phyloP scores from a whole-genome alignment of 441 rosid genomes.

The Croton laevigatus region DNA sequence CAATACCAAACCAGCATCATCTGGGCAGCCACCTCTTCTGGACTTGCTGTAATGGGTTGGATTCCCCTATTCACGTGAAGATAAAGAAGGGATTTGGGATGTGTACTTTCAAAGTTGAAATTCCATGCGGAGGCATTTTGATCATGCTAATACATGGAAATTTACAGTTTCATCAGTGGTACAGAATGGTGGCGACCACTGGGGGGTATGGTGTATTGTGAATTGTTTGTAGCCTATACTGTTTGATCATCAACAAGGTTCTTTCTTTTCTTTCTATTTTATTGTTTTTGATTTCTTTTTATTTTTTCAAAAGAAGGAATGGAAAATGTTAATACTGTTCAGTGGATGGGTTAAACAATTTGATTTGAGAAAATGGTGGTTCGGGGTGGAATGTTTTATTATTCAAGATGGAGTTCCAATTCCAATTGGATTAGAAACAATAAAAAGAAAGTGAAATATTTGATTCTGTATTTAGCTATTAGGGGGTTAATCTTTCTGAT shows the following conservation, averaged over 20 bases:
- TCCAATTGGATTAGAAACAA: constrained; percentile 1
- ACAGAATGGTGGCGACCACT: neutral
- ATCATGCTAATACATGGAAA: neutral
- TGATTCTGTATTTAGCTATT: neutral
- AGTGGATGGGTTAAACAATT: neutral
- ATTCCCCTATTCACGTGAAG: neutral
- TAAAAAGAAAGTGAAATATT: neutral
- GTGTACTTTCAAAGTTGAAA: constrained; percentile 16
- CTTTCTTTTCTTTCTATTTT: neutral
- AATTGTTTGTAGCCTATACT: constrained; percentile 10
- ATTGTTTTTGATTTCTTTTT: neutral
- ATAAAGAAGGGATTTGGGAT: constrained; percentile 7
- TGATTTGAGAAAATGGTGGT: neutral
- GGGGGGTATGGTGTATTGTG: neutral
- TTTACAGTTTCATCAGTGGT: neutral
- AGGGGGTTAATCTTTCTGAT: neutral
- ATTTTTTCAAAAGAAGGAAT: neutral
- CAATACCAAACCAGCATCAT: constrained; percentile 40
- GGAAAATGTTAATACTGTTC: neutral
- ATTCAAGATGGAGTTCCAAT: neutral
- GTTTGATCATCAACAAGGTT: neutral
- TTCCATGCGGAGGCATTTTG: constrained; percentile 6
- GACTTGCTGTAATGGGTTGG: constrained; percentile 53
- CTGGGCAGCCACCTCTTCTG: constrained; percentile 58
- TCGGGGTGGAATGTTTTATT: constrained; percentile 2